Evolutionary conservation across 139 green algal species (phyloP), one percentile per base, ranked within the genome.

Genomic region (Axilococcus clingmanii): DNA sequence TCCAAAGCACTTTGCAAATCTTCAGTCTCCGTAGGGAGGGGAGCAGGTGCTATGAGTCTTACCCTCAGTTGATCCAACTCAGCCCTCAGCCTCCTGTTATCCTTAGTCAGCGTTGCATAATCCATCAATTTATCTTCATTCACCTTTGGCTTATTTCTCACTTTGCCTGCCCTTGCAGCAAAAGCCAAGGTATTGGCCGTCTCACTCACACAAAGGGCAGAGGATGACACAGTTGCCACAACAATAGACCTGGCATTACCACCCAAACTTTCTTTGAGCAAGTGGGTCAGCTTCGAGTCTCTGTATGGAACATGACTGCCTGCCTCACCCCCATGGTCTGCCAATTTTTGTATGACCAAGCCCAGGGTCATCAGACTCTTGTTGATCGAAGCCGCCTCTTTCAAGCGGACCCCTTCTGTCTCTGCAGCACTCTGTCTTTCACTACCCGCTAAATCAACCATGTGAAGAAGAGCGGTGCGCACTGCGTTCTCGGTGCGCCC

Each of bases 171-270:
- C 11, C 82, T 57, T 48, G 73, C 58, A 25, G 84, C 88, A 71
- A 97, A 97, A 16, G 76, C 69, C 20, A 97, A 79, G 15, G 89
- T 96, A 64, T 57, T 80, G n/a, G 91, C 61, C 12, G 89, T 94
- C 72, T 97, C 89, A 7, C 59, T 41, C 19, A 66, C 28, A 61
- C 61, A 80, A 49, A 44, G 55, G 24, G 51, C 40, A 4, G 74
- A 66, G 5, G 87, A 83, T 40, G 63, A 82, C 37, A 97, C 75
- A 48, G 88, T 90, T 40, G 89, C 87, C 20, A 96, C 81, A 64
- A 96, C 88, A n/a, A 88, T 65, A 11, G 63, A 95, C 67, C 95
- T 96, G 25, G 89, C 77, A 50, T 97, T 97, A 45, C 89, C 89
- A 9, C 89, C 87, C 22, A 97, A 66, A 0, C 79, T 90, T 27